Evolutionary conservation across 2,329 filamentous ascomycete genomes (phyloP).

Genomic region (Emydomyces testavorans): DNA sequence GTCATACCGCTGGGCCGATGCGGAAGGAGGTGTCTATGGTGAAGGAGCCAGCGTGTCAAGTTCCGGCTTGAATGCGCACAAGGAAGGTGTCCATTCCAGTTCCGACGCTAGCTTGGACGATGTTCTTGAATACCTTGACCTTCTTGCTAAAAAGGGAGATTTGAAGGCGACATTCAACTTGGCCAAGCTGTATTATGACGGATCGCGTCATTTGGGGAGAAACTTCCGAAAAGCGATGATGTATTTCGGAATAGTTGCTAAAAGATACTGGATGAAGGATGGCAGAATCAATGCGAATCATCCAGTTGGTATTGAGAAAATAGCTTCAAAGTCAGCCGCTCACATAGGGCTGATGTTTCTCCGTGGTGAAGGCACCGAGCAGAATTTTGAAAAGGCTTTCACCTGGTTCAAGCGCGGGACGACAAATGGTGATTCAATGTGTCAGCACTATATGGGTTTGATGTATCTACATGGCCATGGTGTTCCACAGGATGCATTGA

Average conservation of each 20-base stretch:
- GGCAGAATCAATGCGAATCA: slow-evolving; percentile 62
- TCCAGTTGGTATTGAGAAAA: slow-evolving; percentile 60
- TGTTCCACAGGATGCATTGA: slow-evolving; percentile 55
- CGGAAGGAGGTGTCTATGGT: slow-evolving; percentile 83
- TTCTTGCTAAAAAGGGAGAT: slow-evolving; percentile 83
- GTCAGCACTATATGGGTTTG: slow-evolving; percentile 70
- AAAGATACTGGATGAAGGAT: slow-evolving; percentile 69
- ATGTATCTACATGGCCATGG: slow-evolving; percentile 74
- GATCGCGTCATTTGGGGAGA: slow-evolving; percentile 60
- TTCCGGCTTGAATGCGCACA: slow-evolving; percentile 69
- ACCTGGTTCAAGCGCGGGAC: slow-evolving; percentile 77
- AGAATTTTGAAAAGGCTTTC: slow-evolving; percentile 63
- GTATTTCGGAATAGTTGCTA: slow-evolving; percentile 70
- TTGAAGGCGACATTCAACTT: slow-evolving; percentile 77
- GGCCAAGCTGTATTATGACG: slow-evolving; percentile 79
- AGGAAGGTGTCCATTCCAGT: slow-evolving; percentile 61
- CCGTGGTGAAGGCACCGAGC: slow-evolving; percentile 70
- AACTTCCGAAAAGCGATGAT: slow-evolving; percentile 63
- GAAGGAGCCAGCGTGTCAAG: slow-evolving; percentile 87
- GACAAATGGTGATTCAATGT: slow-evolving; percentile 64
- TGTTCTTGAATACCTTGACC: slow-evolving; percentile 83
- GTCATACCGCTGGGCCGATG: slow-evolving; percentile 76
- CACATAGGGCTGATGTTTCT: slow-evolving; percentile 83
- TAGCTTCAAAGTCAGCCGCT: slow-evolving; percentile 71
- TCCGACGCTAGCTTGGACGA: slow-evolving; percentile 82